Evolutionary conservation across 805 yeast genomes (phyloP).

Genomic region (Ogataea wickerhamii): DNA sequence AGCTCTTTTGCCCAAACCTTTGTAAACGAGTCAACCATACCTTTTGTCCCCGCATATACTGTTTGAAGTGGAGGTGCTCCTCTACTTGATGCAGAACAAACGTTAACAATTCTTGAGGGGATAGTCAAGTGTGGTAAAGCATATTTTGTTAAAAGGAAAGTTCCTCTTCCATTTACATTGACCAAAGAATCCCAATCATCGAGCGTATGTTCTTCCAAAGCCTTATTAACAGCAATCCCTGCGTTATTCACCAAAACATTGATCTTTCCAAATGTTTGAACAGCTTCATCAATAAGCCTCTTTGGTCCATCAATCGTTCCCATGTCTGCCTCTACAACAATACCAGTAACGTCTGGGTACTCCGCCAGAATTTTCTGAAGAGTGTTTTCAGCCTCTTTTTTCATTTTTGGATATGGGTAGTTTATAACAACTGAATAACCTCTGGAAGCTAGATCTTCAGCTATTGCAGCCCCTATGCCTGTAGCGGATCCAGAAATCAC

Average conservation of each 20-base stretch:
- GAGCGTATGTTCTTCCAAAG: constrained; percentile 6
- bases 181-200: constrained; percentile 8
- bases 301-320: constrained; percentile 8
- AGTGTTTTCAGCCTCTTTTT: constrained; percentile 5
- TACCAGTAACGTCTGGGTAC: constrained; percentile 4
- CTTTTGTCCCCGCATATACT: constrained; percentile 10
- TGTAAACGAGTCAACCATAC: constrained; percentile 12
- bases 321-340: constrained; percentile 8
- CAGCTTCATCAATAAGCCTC: constrained; percentile 7
- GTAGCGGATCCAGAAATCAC: constrained; percentile 55
- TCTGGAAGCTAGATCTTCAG: constrained; percentile 38
- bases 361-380: constrained; percentile 1
- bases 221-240: constrained; percentile 7
- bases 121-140: constrained; percentile 5
- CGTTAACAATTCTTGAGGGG: constrained; percentile 7
- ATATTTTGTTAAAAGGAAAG: constrained; percentile 6
- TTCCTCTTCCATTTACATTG: constrained; percentile 8
- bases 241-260: constrained; percentile 8
- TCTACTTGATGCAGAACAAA: constrained; percentile 10
- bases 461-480: constrained; percentile 52
- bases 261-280: constrained; percentile 4
- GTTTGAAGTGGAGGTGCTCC: constrained; percentile 10
- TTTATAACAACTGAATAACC: constrained; percentile 28
- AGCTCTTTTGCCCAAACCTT: constrained; percentile 13
- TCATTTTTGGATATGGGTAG: constrained; percentile 6